Evolutionary conservation across 345 rosid species (phyloP).

Genomic region (Salix caprea): DNA sequence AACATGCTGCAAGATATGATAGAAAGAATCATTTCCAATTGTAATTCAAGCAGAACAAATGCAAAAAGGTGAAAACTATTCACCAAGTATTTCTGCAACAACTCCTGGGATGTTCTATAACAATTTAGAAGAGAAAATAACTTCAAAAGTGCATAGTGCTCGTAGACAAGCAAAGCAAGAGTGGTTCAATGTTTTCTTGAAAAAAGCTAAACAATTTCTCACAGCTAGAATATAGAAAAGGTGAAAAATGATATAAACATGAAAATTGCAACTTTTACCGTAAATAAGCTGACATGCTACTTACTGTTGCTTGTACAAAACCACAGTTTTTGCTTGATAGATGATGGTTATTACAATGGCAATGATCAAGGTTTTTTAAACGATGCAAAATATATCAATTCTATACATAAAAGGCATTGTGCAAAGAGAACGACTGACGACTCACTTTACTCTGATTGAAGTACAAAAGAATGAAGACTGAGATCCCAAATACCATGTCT

Average conservation of each 20-base stretch:
- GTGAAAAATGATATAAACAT: not conserved
- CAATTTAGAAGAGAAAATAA: not conserved
- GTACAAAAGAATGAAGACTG: constrained; percentile 67
- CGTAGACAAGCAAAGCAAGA: not conserved
- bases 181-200: not conserved
- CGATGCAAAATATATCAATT: not conserved
- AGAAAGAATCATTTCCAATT: not conserved
- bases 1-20: not conserved
- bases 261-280: not conserved
- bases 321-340: not conserved
- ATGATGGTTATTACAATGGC: not conserved
- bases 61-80: not conserved
- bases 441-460: constrained; percentile 85
- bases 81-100: not conserved
- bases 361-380: not conserved
- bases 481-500: constrained; percentile 82
- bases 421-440: constrained; percentile 1
- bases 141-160: not conserved
- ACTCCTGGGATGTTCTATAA: not conserved
- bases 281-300: not conserved
- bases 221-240: not conserved
- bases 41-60: not conserved
- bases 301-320: not conserved
- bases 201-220: not conserved
- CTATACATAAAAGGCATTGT: not conserved